These are phyloP conservation scores for Glycine tomentella DNA, from an alignment of 306 rosid genomes.

Conservation along the genomic window DNA sequence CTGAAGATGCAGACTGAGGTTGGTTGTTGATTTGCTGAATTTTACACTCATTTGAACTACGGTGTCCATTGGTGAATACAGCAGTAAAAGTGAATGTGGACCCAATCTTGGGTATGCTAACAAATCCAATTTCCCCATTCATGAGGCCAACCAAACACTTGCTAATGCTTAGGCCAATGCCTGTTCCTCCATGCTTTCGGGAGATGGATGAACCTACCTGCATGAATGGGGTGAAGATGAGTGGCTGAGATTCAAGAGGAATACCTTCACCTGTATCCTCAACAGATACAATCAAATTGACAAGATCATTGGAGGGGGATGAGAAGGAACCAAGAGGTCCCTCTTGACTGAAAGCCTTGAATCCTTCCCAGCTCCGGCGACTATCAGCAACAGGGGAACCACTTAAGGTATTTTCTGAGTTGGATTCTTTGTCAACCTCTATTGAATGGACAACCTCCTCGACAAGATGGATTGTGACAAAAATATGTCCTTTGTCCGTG, in stretches of 20 bases:
- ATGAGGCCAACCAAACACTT: constrained; percentile 95
- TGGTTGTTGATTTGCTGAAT: constrained; percentile 65
- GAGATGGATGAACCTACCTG: constrained; percentile 93
- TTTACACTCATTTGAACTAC: constrained; percentile 55
- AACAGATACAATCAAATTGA: constrained; percentile 85
- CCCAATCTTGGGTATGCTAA: constrained; percentile 81
- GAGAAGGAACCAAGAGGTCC: constrained; percentile 61
- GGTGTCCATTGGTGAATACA: constrained; percentile 67
- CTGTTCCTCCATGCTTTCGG: constrained; percentile 94
- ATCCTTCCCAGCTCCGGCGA: constrained; percentile 77
- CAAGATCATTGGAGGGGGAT: constrained; percentile 61
- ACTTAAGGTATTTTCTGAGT: constrained; percentile 75
- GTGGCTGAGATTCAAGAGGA: constrained; percentile 76
- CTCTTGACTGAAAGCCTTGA: constrained; percentile 64
- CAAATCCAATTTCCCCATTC: constrained; percentile 95
- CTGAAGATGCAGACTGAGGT: constrained; percentile 64
- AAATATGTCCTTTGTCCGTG: constrained; percentile 96
- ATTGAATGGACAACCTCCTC: constrained; percentile 78
- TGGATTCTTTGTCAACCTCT: constrained; percentile 74
- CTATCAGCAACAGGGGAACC: constrained; percentile 80
- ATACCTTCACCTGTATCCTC: constrained; percentile 99
- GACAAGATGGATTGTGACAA: constrained; percentile 85
- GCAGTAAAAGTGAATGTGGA: constrained; percentile 95
- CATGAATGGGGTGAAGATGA: constrained; percentile 94
- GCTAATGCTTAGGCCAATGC: constrained; percentile 97